Conservation (phyloP, 202 grass and related monocot genomes). For the Saccharum hybrid region DNA sequence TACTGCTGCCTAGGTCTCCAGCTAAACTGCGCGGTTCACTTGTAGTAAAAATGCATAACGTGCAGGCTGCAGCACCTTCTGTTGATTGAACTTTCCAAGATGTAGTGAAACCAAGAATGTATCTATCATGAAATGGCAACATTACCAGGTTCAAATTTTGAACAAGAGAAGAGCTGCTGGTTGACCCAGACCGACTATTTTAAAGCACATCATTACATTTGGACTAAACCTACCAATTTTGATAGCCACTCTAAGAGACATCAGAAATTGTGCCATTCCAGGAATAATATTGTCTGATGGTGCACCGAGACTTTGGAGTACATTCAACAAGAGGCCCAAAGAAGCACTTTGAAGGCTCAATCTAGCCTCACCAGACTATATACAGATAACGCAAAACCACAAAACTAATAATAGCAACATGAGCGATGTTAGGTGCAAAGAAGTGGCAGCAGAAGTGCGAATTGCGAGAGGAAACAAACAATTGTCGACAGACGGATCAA, state of each 20-base stretch:
- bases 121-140: neutral
- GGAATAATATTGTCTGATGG: constrained; percentile 7
- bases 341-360: neutral
- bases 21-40: neutral
- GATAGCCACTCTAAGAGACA: neutral
- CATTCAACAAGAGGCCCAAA: constrained; percentile 21
- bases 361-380: constrained; percentile 35
- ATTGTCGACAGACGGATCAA: constrained; percentile 80
- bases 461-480: constrained; percentile 77
- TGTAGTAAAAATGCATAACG: neutral
- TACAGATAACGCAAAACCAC: constrained; percentile 11
- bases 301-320: neutral
- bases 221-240: neutral
- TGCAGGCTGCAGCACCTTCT: neutral
- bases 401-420: constrained; percentile 38
- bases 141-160: neutral
- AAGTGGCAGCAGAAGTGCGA: constrained; percentile 53
- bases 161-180: neutral
- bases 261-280: constrained; percentile 15
- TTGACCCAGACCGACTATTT: neutral
- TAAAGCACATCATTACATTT: neutral
- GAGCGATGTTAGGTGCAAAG: constrained; percentile 33
- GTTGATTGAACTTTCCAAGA: neutral
- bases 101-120: neutral
- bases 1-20: neutral